These are phyloP conservation scores for Leonotis leonurus DNA, from an alignment of 257 asterid genomes.

Conservation along the genomic window DNA sequence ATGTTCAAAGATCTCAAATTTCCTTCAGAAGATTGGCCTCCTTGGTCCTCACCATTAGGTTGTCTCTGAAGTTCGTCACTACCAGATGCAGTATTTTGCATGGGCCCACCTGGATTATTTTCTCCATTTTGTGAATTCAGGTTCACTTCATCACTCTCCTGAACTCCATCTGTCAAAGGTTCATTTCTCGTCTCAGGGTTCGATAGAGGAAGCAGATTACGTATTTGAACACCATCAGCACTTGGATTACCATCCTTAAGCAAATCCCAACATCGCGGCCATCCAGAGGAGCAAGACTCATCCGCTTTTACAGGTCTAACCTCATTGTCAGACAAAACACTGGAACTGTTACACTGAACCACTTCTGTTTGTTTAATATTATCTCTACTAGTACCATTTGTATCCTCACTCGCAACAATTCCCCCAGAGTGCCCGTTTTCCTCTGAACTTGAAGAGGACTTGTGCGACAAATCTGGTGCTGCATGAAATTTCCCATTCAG, in stretches of 20 bases:
- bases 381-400: constrained; percentile 9
- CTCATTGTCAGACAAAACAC: constrained; percentile 17
- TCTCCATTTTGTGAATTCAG: constrained; percentile 22
- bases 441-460: constrained; percentile 28
- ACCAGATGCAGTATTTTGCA: constrained; percentile 25
- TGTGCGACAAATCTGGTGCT: constrained; percentile 35
- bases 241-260: constrained; percentile 28
- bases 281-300: constrained; percentile 21
- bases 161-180: constrained; percentile 7
- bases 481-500: constrained; percentile 46
- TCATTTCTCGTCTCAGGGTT: constrained; percentile 6
- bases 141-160: constrained; percentile 13
- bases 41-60: constrained; percentile 17
- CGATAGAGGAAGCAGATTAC: constrained; percentile 22
- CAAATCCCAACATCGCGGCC: constrained; percentile 42
- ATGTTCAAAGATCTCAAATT: constrained; percentile 23
- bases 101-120: constrained; percentile 19
- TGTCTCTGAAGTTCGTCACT: constrained; percentile 24
- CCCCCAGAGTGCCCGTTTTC: constrained; percentile 24
- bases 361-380: constrained; percentile 22
- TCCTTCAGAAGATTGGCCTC: constrained; percentile 39
- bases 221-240: constrained; percentile 16
- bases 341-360: not conserved
- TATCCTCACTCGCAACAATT: not conserved
- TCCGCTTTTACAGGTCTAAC: constrained; percentile 26